Base-by-base conservation (phyloP, 257 asterid species). In the Solanum sitiens region DNA sequence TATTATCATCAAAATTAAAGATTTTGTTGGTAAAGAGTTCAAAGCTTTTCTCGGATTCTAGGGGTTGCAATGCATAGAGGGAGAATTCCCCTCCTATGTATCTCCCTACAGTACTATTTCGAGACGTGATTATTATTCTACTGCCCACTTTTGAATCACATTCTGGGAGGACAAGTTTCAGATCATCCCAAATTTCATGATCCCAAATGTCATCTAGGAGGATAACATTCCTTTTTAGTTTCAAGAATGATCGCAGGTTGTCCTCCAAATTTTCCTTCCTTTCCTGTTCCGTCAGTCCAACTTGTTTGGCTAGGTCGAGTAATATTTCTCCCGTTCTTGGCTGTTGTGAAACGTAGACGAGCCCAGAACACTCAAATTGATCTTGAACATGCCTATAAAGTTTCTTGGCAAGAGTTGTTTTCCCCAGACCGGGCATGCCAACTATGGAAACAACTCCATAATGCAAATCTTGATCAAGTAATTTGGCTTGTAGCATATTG, bases 191-290 rank as follows among this genome's bases (percentile, higher is more conserved):
- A n/a, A 89, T 67, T 33, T 89, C 86, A 85, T 1, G 2, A 45
- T 87, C 9, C 91, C 91, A 89, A 32, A 89, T 39, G 44, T 89
- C 89, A 85, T 87, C 91, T 39, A 89, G 53, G 35, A 87, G 63
- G 5, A 89, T 33, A 18, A 89, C 20, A 65, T 44, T 87, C 88
- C 88, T 84, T 70, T 76, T 84, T 11, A 6, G 42, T 68, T 21
- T 18, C 32, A 85, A 76, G 23, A 42, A 32, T 15, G 77, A 63
- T 39, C 4, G 2, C 14, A 89, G 85, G 37, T 68, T 85, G 27
- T 10, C 40, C 84, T 67, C 89, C 47, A 77, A 9, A 8, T 59
- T 25, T 6, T 82, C 75, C 12, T 44, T 44, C 50, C 50, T 44
- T 44, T 44, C 6, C 15, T 44, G 1, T 3, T 44, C 50, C 6